Evolutionary conservation across 129 eudicot species (phyloP).

Genomic region (Rutidosis leptorrhynchoides): DNA sequence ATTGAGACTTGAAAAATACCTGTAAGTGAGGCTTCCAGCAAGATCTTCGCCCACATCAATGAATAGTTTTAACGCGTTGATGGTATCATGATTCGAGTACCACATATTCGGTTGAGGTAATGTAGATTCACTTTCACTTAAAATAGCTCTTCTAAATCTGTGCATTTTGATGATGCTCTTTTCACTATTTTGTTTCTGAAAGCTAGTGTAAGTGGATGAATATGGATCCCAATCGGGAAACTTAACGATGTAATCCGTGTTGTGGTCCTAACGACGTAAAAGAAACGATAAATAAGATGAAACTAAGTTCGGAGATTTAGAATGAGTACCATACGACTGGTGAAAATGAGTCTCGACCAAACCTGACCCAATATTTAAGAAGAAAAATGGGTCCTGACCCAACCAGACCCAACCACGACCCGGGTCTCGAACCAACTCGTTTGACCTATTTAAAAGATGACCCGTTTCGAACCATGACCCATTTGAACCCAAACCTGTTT

Average conservation of each 20-base stretch:
- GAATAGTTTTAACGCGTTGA: conserved; percentile 65
- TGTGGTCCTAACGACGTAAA: conserved; percentile 59
- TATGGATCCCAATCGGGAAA: conserved; percentile 97
- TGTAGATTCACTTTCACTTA: conserved; percentile 45
- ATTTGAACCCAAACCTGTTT: no score
- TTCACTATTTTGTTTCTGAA: conserved; percentile 23
- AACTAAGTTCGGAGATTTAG: neutral
- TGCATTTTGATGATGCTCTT: conserved; percentile 23
- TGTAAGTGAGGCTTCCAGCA: conserved; percentile 70
- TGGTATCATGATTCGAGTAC: conserved; percentile 64
- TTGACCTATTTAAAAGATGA: no score
- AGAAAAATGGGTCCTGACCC: no score
- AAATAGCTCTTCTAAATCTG: conserved; percentile 41
- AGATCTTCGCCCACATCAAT: conserved; percentile 69
- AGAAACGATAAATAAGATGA: neutral
- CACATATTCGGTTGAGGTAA: conserved; percentile 81
- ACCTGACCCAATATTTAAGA: no score
- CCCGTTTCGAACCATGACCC: no score
- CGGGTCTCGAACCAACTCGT: no score
- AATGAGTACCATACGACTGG: neutral
- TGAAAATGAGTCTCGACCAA: no score
- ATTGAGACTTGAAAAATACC: conserved; percentile 34
- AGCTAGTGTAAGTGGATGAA: conserved; percentile 16
- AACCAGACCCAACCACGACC: no score
- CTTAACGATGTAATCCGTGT: conserved; percentile 78